A percentile compares a stretch with the other conserved stretches of the same genome.
phyloP scores from a whole-genome alignment of 2,329 filamentous ascomycete genomes.

The Sporothrix humicola region DNA sequence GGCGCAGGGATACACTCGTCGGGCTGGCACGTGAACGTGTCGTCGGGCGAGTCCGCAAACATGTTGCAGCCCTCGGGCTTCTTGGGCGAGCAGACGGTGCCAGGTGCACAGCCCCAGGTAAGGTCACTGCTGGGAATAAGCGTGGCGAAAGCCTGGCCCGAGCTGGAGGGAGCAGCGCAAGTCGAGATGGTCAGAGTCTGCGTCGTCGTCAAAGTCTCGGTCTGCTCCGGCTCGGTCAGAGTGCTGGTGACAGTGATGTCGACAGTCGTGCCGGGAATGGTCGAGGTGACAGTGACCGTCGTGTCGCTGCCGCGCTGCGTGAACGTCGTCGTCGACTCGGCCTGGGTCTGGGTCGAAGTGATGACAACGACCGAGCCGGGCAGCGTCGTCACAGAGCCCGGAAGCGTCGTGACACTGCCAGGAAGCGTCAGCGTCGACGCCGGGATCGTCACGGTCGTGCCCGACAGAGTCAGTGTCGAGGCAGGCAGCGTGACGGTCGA shows the following conservation, averaged over 20 bases:
- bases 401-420: conserved; percentile 22
- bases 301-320: conserved; percentile 24
- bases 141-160: conserved; percentile 37
- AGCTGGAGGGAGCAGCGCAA: conserved; percentile 53
- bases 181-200: conserved; percentile 43
- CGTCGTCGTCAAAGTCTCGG: conserved; percentile 27
- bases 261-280: conserved; percentile 32
- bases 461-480: conserved; percentile 22
- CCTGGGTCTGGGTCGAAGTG: conserved; percentile 32
- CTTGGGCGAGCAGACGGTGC: conserved; percentile 58
- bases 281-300: conserved; percentile 32
- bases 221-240: not conserved
- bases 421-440: conserved; percentile 26
- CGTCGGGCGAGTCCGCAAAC: conserved; percentile 54
- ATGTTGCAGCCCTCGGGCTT: conserved; percentile 58
- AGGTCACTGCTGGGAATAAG: conserved; percentile 49
- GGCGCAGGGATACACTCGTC: conserved; percentile 54
- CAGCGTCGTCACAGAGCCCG: conserved; percentile 29
- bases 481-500: conserved; percentile 34
- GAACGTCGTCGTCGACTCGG: conserved; percentile 32
- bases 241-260: conserved; percentile 34
- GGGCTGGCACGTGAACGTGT: conserved; percentile 55
- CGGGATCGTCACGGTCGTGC: conserved; percentile 7
- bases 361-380: conserved; percentile 33
- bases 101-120: conserved; percentile 61